Evolutionary conservation across 345 rosid species (phyloP).

Genomic region (Salix exigua): DNA sequence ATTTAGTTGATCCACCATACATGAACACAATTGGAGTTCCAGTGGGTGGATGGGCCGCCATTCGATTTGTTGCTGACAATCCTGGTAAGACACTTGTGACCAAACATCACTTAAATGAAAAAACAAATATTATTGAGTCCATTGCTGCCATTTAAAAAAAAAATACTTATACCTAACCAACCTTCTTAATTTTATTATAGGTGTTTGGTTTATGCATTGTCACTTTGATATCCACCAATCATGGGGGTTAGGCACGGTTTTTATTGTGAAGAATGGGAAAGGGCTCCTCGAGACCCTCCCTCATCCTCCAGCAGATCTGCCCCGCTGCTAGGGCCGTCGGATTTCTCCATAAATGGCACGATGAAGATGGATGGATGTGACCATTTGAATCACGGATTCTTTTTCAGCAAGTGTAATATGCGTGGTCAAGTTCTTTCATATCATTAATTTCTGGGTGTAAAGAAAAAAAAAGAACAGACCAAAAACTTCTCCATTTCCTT

Average conservation of each 20-base stretch:
- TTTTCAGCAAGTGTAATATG: constrained; percentile 23
- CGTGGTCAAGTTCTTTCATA: constrained; percentile 9
- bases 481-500: constrained; percentile 23
- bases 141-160: background rate
- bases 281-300: constrained; percentile 59
- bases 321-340: constrained; percentile 45
- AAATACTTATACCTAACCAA: background rate
- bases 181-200: constrained; percentile 22
- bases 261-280: constrained; percentile 68
- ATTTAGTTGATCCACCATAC: constrained; percentile 74
- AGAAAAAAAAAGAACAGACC: constrained; percentile 7
- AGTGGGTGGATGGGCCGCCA: constrained; percentile 88
- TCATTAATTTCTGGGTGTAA: constrained; percentile 19
- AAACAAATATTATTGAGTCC: background rate
- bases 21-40: constrained; percentile 90
- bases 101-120: background rate
- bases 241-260: constrained; percentile 74
- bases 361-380: background rate
- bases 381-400: constrained; percentile 25
- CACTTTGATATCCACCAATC: constrained; percentile 73
- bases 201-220: constrained; percentile 90
- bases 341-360: background rate
- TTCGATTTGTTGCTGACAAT: constrained; percentile 71
- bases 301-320: constrained; percentile 72
- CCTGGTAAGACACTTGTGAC: constrained; percentile 44